These are phyloP conservation scores for Geotrichum macrosporum DNA, from an alignment of 1,139 yeast species.

Conservation along the genomic window DNA sequence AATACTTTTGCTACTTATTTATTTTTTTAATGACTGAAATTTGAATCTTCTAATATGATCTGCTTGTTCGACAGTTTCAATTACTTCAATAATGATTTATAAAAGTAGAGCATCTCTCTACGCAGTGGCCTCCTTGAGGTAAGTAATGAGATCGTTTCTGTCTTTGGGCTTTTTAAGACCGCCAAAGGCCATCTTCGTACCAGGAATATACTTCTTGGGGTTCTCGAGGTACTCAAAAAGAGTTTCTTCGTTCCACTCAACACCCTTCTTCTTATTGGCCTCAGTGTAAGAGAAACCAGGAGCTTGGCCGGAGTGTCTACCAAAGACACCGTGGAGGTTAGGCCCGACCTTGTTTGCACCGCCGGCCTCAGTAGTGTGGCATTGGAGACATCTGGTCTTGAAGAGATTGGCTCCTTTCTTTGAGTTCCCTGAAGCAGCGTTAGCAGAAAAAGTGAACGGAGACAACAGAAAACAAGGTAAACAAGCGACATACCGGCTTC, in stretches of 20 bases:
- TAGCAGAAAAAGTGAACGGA: neutral
- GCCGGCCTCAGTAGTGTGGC: constrained; percentile 95
- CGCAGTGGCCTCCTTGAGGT: constrained; percentile 70
- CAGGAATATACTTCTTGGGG: constrained; percentile 99
- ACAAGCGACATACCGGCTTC: constrained; percentile 12
- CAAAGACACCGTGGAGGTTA: constrained; percentile 90
- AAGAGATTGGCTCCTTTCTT: constrained; percentile 98
- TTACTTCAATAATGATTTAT: neutral
- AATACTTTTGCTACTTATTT: neutral
- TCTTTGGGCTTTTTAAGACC: constrained; percentile 99
- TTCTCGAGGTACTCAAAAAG: constrained; percentile 94
- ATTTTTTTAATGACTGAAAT: no score
- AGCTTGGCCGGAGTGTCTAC: constrained; percentile 89
- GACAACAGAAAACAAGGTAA: neutral
- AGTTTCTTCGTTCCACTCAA: constrained; percentile 79
- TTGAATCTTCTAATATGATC: no score
- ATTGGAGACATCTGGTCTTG: constrained; percentile 98
- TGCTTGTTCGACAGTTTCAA: no score
- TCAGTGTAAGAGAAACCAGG: constrained; percentile 94
- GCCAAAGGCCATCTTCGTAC: constrained; percentile 99
- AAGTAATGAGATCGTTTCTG: constrained; percentile 93
- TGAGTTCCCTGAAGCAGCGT: constrained; percentile 58
- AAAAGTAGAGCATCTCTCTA: constrained; percentile 25
- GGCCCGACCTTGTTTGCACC: constrained; percentile 99
- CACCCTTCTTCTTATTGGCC: constrained; percentile 97